A percentile compares a stretch with the other conserved stretches of the same genome.
phyloP scores from a whole-genome alignment of 2,329 filamentous ascomycete species.

The Clarireedia homoeocarpa region DNA sequence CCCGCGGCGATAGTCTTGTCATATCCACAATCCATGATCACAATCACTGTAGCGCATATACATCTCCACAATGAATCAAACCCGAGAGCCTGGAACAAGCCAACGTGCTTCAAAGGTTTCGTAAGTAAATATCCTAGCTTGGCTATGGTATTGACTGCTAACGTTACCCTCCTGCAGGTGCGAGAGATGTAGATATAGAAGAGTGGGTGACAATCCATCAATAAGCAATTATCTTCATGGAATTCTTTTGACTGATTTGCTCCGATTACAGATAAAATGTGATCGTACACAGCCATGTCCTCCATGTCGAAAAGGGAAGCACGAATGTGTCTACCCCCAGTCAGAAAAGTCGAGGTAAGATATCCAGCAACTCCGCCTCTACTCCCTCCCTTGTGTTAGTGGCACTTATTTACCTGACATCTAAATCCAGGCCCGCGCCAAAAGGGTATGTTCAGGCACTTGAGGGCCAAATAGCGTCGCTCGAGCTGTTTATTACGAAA shows the following conservation, averaged over 20 bases:
- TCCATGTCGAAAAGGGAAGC: constrained; percentile 37
- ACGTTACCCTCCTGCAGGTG: constrained; percentile 27
- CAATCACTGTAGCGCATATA: background rate
- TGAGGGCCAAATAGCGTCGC: constrained; percentile 38
- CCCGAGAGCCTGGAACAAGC: background rate
- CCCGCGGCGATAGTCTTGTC: background rate
- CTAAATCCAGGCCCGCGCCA: constrained; percentile 33
- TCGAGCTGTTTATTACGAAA: constrained; percentile 38
- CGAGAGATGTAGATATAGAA: constrained; percentile 37
- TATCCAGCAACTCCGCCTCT: background rate
- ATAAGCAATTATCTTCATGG: background rate
- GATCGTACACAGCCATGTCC: constrained; percentile 43
- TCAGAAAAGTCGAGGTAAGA: constrained; percentile 36
- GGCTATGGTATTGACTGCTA: background rate
- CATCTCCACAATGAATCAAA: background rate
- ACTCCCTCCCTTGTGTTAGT: background rate
- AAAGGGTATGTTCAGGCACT: constrained; percentile 41
- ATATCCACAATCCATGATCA: background rate
- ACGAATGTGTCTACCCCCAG: constrained; percentile 34
- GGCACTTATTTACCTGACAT: background rate
- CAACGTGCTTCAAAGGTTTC: constrained; percentile 5
- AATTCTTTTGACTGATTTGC: background rate
- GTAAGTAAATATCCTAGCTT: background rate
- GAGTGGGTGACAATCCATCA: constrained; percentile 26
- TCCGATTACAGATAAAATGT: constrained; percentile 38